Conservation (phyloP, 164 flowering plant species). For the Magnolia officinalis region DNA sequence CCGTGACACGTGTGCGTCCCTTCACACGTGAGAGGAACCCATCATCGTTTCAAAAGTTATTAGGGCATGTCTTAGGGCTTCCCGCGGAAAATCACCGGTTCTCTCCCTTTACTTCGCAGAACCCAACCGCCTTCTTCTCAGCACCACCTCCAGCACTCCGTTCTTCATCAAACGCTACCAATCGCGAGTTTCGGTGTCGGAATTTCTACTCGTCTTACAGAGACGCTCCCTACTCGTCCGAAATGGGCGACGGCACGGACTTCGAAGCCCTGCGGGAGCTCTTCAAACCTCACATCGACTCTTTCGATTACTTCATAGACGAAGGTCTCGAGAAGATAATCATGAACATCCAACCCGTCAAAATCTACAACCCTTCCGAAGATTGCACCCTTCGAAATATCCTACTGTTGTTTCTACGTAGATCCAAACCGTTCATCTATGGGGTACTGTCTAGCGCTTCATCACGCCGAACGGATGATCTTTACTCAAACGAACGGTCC, state of each 20-base stretch:
- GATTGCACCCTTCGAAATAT: conserved; percentile 55
- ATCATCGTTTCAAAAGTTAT: too few species aligned
- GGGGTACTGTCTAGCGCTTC: neutral
- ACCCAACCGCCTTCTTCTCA: too few species aligned
- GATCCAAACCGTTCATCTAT: neutral
- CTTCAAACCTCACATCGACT: conserved; percentile 67
- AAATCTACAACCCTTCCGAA: conserved; percentile 36
- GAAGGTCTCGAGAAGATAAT: conserved; percentile 50
- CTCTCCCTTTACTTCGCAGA: too few species aligned
- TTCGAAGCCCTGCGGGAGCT: conserved; percentile 47
- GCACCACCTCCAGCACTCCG: too few species aligned
- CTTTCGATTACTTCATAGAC: conserved; percentile 62
- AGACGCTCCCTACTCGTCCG: too few species aligned
- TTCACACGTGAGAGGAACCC: too few species aligned
- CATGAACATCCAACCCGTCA: conserved; percentile 40
- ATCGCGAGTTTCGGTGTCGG: too few species aligned
- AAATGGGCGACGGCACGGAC: conserved; percentile 13
- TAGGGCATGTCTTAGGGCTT: neutral
- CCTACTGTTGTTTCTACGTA: conserved; percentile 32
- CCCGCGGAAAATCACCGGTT: neutral
- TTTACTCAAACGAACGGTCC: too few species aligned
- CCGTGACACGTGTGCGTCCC: too few species aligned
- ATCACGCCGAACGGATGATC: neutral
- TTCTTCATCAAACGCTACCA: too few species aligned
- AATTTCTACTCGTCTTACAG: too few species aligned